Evolutionary conservation across 176 grass and related monocot species (phyloP).

Genomic region (Oropetium thomaeum): DNA sequence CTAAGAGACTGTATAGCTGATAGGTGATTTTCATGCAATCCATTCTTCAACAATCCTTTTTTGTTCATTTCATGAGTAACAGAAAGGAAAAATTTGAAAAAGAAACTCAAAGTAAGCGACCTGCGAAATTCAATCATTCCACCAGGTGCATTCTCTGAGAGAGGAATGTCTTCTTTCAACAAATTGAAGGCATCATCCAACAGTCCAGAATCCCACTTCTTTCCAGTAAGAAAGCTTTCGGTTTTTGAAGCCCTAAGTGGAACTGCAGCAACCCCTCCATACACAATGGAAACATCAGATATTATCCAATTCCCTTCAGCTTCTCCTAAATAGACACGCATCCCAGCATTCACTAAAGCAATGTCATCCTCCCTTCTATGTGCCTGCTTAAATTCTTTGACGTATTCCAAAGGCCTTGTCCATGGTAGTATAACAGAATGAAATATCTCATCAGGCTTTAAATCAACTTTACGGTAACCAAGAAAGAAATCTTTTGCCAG

Average conservation of each 20-base stretch:
- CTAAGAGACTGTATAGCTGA: constrained; percentile 64
- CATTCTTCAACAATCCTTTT: constrained; percentile 50
- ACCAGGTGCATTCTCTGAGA: constrained; percentile 84
- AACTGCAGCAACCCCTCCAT: constrained; percentile 79
- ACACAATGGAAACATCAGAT: constrained; percentile 76
- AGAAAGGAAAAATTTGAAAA: constrained; percentile 93
- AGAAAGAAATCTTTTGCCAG: constrained; percentile 84
- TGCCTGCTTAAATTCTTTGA: constrained; percentile 97
- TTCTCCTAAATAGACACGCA: constrained; percentile 62
- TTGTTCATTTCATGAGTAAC: constrained; percentile 75
- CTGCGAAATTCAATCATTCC: constrained; percentile 96
- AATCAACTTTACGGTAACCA: constrained; percentile 89
- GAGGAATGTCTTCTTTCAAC: constrained; percentile 75
- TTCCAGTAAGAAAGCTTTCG: constrained; percentile 57
- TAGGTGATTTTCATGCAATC: constrained; percentile 45
- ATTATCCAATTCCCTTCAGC: constrained; percentile 50
- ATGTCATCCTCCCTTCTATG: constrained; percentile 99
- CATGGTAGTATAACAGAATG: constrained; percentile 79
- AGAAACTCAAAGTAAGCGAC: constrained; percentile 94
- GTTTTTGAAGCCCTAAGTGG: constrained; percentile 66
- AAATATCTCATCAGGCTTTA: constrained; percentile 70
- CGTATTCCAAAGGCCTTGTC: constrained; percentile 81
- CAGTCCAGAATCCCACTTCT: constrained; percentile 61
- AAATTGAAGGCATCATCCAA: constrained; percentile 58
- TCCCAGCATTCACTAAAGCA: constrained; percentile 95